Conservation (phyloP, 192 early-diverging fungal genomes). For the Kappamyces sp. region DNA sequence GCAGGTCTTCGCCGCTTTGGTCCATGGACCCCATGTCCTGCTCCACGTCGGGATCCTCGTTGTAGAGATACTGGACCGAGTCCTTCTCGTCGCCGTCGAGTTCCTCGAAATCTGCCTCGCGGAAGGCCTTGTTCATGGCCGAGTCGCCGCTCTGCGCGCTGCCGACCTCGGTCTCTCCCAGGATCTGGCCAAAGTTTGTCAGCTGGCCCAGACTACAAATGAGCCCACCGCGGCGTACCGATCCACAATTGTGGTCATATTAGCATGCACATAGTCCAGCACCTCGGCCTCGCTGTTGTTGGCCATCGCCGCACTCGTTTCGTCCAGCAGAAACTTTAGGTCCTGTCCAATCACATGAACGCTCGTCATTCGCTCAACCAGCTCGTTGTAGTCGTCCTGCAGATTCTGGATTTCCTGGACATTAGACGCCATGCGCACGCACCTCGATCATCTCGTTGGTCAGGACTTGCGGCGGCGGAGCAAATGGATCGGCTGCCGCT, state of each 20-base stretch:
- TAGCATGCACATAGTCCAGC: slow-evolving; percentile 12
- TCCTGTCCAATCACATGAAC: slow-evolving; percentile 15
- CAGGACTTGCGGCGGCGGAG: slow-evolving; percentile 3
- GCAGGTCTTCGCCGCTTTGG: too few species aligned
- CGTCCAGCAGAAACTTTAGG: slow-evolving; percentile 12
- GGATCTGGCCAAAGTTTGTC: slow-evolving; percentile 11
- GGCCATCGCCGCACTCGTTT: slow-evolving; percentile 8
- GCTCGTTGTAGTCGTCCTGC: slow-evolving; percentile 12
- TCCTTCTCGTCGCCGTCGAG: background rate
- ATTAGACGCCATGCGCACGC: background rate
- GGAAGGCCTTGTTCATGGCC: too few species aligned
- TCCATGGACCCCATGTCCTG: background rate
- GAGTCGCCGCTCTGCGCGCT: too few species aligned
- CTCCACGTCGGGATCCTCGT: background rate
- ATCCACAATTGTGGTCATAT: slow-evolving; percentile 5
- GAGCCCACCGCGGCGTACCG: background rate
- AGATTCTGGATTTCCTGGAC: slow-evolving; percentile 1
- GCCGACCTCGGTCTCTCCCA: too few species aligned
- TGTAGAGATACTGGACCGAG: background rate
- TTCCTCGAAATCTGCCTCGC: too few species aligned
- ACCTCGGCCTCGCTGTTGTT: slow-evolving; percentile 10
- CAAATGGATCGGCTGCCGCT: slow-evolving; percentile 8
- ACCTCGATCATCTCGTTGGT: slow-evolving; percentile 15
- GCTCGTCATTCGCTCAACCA: background rate
- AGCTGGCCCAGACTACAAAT: background rate